These are phyloP conservation scores for Eutrema salsugineum DNA, from an alignment of 441 rosid genomes.

Conservation along the genomic window DNA sequence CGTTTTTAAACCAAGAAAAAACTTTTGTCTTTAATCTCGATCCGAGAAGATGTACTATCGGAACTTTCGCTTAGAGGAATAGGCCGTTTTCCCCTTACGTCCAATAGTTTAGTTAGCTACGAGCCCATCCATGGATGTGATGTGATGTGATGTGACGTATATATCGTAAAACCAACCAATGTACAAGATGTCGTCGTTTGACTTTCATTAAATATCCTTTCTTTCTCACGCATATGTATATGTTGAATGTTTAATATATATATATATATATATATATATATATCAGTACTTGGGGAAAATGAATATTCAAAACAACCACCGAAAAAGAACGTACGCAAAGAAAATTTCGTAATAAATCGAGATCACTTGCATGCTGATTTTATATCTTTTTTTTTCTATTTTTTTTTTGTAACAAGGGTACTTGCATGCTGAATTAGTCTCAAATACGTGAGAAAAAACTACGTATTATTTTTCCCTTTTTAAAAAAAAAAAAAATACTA, in stretches of 20 bases:
- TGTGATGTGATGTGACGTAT: constrained; percentile 15
- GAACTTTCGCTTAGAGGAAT: neutral
- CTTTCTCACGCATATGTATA: neutral
- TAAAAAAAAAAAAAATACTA: too few relatives aligned
- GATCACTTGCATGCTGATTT: constrained; percentile 20
- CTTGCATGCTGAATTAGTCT: too few relatives aligned
- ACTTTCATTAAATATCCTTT: constrained; percentile 15
- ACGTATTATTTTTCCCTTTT: too few relatives aligned
- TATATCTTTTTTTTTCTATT: too few relatives aligned
- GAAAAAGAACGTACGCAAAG: neutral
- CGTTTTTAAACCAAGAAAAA: too few relatives aligned
- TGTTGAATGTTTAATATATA: neutral
- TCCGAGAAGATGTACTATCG: neutral
- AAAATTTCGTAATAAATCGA: neutral
- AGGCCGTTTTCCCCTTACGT: neutral
- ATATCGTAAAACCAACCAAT: constrained; percentile 22
- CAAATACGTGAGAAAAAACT: too few relatives aligned
- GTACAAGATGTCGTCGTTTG: constrained; percentile 18
- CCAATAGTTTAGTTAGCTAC: constrained; percentile 19
- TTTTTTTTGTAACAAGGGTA: too few relatives aligned
- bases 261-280: neutral
- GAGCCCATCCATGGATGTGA: constrained; percentile 15
- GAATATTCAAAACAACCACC: neutral
- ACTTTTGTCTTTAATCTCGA: too few relatives aligned
- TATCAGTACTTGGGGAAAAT: neutral